Percentiles rank a stretch among this genome's conserved stretches.
phyloP scores from a whole-genome alignment of 129 eudicot species.

The Flaveria linearis region DNA sequence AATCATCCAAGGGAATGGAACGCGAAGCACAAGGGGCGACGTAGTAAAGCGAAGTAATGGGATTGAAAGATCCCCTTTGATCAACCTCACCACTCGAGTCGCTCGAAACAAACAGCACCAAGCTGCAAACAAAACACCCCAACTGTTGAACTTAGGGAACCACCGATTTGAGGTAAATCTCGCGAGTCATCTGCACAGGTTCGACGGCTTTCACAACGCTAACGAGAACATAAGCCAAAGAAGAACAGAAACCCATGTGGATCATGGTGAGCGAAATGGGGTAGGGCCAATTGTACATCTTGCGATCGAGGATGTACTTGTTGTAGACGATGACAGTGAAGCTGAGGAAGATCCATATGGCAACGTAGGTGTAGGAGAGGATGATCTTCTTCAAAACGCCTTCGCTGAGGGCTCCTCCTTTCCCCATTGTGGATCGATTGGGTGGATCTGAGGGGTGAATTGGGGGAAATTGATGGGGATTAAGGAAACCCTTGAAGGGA shows the following conservation, averaged over 20 bases:
- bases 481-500: slow-evolving; percentile 19
- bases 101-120: slow-evolving; percentile 84
- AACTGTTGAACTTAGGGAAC: slow-evolving; percentile 62
- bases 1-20: slow-evolving; percentile 66
- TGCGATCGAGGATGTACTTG: slow-evolving; percentile 73
- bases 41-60: slow-evolving; percentile 67
- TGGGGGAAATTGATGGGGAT: background rate
- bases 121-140: slow-evolving; percentile 72
- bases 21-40: slow-evolving; percentile 76
- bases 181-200: slow-evolving; percentile 70
- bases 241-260: slow-evolving; percentile 70
- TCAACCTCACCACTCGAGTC: slow-evolving; percentile 66
- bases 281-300: slow-evolving; percentile 74
- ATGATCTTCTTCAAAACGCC: slow-evolving; percentile 60
- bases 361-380: slow-evolving; percentile 66
- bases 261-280: slow-evolving; percentile 82
- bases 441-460: slow-evolving; percentile 24
- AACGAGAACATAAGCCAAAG: slow-evolving; percentile 63
- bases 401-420: slow-evolving; percentile 64
- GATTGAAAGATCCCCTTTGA: slow-evolving; percentile 65
- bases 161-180: slow-evolving; percentile 58
- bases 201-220: slow-evolving; percentile 53
- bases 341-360: slow-evolving; percentile 69
- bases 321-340: slow-evolving; percentile 81
- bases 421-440: slow-evolving; percentile 43